phyloP scores from a whole-genome alignment of 257 asterid genomes.

The Solanum piurae region DNA sequence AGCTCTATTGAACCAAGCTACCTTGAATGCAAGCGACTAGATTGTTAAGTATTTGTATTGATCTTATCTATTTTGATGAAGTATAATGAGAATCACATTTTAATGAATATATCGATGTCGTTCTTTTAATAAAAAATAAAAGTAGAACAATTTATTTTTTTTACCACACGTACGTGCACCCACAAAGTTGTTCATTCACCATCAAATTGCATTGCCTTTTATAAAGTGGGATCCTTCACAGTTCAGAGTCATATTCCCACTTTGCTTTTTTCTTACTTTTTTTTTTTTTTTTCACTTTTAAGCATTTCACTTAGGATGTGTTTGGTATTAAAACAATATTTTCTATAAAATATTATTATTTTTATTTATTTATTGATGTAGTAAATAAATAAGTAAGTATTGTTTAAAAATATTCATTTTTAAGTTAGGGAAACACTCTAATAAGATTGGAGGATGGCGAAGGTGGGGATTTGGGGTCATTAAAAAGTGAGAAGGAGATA shows the following conservation, averaged over 20 bases:
- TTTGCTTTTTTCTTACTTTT: background rate
- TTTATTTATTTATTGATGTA: background rate
- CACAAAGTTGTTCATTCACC: background rate
- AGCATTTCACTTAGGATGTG: background rate
- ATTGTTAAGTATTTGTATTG: background rate
- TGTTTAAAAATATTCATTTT: background rate
- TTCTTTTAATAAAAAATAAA: too few relatives aligned
- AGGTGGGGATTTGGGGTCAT: background rate
- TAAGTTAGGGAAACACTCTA: background rate
- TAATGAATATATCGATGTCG: too few relatives aligned
- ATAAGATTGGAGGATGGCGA: background rate
- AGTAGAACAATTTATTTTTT: too few relatives aligned
- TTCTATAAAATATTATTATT: background rate
- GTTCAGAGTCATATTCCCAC: background rate
- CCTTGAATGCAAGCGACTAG: too few relatives aligned
- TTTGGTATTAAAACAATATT: background rate
- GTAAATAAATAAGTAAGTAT: background rate
- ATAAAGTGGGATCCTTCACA: constrained; percentile 7
- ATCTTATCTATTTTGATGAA: too few relatives aligned
- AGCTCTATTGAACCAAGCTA: background rate
- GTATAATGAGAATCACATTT: too few relatives aligned
- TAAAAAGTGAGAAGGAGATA: background rate
- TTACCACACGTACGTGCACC: constrained; percentile 6
- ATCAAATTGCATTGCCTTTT: constrained; percentile 11
- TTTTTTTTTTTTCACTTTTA: background rate